These are phyloP conservation scores for Brassica juncea DNA, from an alignment of 345 rosid species.

Conservation along the genomic window DNA sequence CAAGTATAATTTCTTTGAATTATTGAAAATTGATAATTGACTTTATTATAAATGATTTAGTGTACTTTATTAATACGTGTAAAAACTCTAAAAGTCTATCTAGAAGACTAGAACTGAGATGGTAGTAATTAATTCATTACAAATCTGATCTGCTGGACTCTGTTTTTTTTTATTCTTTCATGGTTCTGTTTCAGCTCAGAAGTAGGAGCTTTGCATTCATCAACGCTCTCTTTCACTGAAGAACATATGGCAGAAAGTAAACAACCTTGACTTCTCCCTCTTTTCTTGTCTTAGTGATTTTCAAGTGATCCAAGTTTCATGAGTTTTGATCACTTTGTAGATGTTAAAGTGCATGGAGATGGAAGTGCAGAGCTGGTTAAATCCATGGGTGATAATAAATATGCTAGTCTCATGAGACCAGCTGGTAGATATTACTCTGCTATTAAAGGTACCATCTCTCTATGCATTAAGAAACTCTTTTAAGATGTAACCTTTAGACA, in stretches of 20 bases:
- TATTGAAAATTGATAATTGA: too few relatives aligned
- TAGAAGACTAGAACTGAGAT: too few relatives aligned
- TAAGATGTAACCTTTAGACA: background rate
- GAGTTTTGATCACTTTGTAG: conserved; percentile 6
- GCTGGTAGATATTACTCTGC: conserved; percentile 58
- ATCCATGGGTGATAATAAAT: conserved; percentile 54
- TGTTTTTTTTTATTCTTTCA: background rate
- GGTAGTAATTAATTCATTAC: too few relatives aligned
- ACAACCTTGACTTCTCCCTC: background rate
- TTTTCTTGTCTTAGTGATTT: background rate
- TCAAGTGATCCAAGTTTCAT: background rate
- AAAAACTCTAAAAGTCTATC: too few relatives aligned
- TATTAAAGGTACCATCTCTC: conserved; percentile 58
- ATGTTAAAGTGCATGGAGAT: conserved; percentile 29
- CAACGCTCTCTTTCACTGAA: conserved; percentile 5
- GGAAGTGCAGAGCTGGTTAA: conserved; percentile 52
- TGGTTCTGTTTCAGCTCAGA: conserved; percentile 3
- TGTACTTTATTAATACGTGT: too few relatives aligned
- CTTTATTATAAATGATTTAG: too few relatives aligned
- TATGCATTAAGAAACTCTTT: background rate
- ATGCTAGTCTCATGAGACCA: conserved; percentile 74
- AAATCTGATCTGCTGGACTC: background rate
- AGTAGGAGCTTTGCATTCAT: conserved; percentile 1
- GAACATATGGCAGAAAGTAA: conserved; percentile 37
- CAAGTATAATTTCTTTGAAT: too few relatives aligned